Percentiles rank a stretch among this genome's conserved stretches.
phyloP scores from a whole-genome alignment of 2,329 filamentous ascomycete genomes.

The Beauveria medogensis region DNA sequence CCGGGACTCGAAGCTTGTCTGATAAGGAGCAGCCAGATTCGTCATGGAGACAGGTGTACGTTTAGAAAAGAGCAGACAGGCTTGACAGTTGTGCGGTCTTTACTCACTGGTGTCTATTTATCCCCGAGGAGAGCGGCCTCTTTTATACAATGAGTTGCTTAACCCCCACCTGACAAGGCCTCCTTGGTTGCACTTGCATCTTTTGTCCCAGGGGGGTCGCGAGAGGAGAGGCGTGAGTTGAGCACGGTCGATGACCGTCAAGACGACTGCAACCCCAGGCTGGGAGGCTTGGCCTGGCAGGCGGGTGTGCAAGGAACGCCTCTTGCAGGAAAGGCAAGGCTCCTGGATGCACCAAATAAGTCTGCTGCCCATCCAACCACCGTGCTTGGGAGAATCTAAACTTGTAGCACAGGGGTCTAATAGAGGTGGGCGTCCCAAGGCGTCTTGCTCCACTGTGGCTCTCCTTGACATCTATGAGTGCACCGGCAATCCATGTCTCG shows the following conservation, averaged over 20 bases:
- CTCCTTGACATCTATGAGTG: slow-evolving; percentile 2
- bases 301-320: slow-evolving; percentile 1
- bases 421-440: not conserved
- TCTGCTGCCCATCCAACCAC: not conserved
- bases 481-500: not conserved
- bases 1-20: not conserved
- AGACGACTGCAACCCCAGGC: not conserved
- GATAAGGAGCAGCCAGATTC: not conserved
- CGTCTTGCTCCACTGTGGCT: slow-evolving; percentile 5
- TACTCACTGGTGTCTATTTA: slow-evolving; percentile 4
- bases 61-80: not conserved
- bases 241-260: slow-evolving; percentile 5
- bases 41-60: slow-evolving; percentile 4
- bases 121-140: not conserved
- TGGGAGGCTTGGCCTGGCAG: not conserved
- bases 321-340: not conserved
- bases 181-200: not conserved
- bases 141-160: not conserved
- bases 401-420: slow-evolving; percentile 3
- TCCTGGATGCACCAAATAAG: not conserved
- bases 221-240: not conserved
- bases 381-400: not conserved
- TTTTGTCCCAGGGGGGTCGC: not conserved
- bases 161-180: slow-evolving; percentile 1
- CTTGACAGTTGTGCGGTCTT: not conserved